Conservation (phyloP, 306 rosid genomes). For the Castanea crenata region DNA sequence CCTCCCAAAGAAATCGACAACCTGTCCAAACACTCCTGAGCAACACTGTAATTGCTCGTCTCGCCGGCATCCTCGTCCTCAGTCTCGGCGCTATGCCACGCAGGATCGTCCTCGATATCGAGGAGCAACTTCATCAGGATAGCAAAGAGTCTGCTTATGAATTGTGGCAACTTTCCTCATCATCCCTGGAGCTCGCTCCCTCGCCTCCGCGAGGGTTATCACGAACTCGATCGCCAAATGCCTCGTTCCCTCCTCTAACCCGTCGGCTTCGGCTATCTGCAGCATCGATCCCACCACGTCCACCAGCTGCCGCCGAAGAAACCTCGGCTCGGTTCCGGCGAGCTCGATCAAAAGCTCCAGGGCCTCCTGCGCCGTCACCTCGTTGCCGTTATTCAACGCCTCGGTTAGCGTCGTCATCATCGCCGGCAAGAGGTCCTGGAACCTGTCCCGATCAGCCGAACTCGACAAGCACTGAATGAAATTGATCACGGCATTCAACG, state of each 20-base stretch:
- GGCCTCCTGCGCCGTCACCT: constrained; percentile 92
- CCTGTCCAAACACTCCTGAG: constrained; percentile 94
- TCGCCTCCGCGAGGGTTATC: constrained; percentile 89
- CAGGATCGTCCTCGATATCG: constrained; percentile 85
- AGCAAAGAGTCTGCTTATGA: constrained; percentile 78
- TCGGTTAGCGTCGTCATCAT: constrained; percentile 90
- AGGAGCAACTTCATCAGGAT: constrained; percentile 83
- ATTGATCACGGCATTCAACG: constrained; percentile 86
- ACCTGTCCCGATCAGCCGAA: constrained; percentile 77
- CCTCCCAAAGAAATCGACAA: constrained; percentile 92
- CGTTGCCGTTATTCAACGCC: constrained; percentile 81
- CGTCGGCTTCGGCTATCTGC: constrained; percentile 88
- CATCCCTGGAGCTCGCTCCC: constrained; percentile 96
- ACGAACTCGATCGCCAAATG: constrained; percentile 96
- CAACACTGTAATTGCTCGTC: constrained; percentile 83
- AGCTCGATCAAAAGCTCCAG: constrained; percentile 84
- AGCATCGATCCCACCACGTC: constrained; percentile 92
- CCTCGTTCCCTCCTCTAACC: constrained; percentile 84
- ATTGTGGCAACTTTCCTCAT: constrained; percentile 97
- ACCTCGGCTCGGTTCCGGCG: constrained; percentile 90
- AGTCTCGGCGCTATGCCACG: constrained; percentile 78
- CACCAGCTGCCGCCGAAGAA: constrained; percentile 74
- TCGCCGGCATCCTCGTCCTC: constrained; percentile 96
- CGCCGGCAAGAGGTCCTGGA: constrained; percentile 88
- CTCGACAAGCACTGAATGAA: constrained; percentile 83